Evolutionary conservation across 495 filamentous ascomycete genomes (phyloP), one percentile per base, ranked within the genome.

Genomic region (Tuber aestivum): DNA sequence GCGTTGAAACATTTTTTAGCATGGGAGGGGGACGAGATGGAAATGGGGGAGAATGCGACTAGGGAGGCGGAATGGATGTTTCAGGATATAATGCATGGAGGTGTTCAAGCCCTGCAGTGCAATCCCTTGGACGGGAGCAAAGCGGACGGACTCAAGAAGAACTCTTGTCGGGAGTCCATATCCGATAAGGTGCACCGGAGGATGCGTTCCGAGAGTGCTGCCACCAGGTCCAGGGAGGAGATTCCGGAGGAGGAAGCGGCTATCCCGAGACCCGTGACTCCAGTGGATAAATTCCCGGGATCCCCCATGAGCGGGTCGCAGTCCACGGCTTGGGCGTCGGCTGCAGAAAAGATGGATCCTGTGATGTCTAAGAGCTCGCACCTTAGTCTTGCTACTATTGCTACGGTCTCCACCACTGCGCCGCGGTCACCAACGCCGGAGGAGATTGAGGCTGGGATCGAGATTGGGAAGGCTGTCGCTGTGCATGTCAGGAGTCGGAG

Each of bases 21-120:
- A 70, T 76, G 71, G 6, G 79, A 74, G 27, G 79, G 81, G 61
- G 78, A 73, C 12, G 78, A 76, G 7, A 76, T 70, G 45, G 56
- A 65, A 18, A 65, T 65, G 27, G 40, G 72, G 23, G 78, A 79
- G 41, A 76, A 79, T 38, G 78, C 70, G 42, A 74, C 71, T 9
- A 72, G 70, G 35, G 79, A 81, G 48, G 79, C 77, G 2, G 79
- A 81, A 70, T 80, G 78, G 78, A 70, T 81, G 21, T 81, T 76
- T 35, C 74, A 77, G 23, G 79, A 81, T 56, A 75, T 81, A 16
- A 74, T 81, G 50, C 73, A 75, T 45, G 79, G 78, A 12, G 79
- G 79, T 9, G 78, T 81, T 10, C 77, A 81, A 45, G 78, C 78
- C 9, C 72, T 81, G 38, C 74, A 78, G 10, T 79, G 21, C 23